Evolutionary conservation across 2,329 filamentous ascomycete species (phyloP).

Genomic region (Fusarium annulatum): DNA sequence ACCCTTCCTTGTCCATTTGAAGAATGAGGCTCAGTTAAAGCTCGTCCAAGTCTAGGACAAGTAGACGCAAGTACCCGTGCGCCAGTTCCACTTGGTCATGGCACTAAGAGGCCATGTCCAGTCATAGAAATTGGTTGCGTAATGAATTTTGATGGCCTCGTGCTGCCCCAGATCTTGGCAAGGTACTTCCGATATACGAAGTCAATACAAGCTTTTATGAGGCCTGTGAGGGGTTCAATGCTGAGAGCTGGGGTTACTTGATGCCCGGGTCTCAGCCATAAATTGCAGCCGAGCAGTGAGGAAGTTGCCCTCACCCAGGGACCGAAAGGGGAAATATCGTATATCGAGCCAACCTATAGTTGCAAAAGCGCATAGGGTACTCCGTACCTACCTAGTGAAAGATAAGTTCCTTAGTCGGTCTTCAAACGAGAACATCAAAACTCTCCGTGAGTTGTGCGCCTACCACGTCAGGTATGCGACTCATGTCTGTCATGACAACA

Average conservation of each 20-base stretch:
- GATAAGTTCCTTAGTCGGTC: not conserved
- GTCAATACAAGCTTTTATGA: conserved; percentile 35
- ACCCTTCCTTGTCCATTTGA: not conserved
- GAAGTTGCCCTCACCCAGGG: not conserved
- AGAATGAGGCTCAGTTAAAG: conserved; percentile 30
- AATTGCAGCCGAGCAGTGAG: not conserved
- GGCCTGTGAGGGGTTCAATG: conserved; percentile 1
- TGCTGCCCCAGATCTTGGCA: conserved; percentile 41
- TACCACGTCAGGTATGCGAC: not conserved
- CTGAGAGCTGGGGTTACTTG: conserved; percentile 2
- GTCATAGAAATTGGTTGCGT: conserved; percentile 33
- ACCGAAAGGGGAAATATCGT: not conserved
- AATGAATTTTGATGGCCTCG: conserved; percentile 34
- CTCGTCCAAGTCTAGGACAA: conserved; percentile 20
- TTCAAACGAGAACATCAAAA: not conserved
- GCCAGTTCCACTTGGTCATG: conserved; percentile 25
- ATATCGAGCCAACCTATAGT: conserved; percentile 9
- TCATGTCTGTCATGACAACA: not conserved
- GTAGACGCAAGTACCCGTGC: conserved; percentile 33
- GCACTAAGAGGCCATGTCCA: conserved; percentile 19
- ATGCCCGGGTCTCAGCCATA: not conserved
- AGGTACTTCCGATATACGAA: conserved; percentile 30
- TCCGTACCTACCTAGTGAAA: not conserved
- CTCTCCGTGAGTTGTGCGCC: not conserved
- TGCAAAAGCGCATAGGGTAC: not conserved